Evolutionary conservation across 2,329 filamentous ascomycete genomes (phyloP), one percentile per base, ranked within the genome.

Genomic region (Trichoderma cornu-damae): DNA sequence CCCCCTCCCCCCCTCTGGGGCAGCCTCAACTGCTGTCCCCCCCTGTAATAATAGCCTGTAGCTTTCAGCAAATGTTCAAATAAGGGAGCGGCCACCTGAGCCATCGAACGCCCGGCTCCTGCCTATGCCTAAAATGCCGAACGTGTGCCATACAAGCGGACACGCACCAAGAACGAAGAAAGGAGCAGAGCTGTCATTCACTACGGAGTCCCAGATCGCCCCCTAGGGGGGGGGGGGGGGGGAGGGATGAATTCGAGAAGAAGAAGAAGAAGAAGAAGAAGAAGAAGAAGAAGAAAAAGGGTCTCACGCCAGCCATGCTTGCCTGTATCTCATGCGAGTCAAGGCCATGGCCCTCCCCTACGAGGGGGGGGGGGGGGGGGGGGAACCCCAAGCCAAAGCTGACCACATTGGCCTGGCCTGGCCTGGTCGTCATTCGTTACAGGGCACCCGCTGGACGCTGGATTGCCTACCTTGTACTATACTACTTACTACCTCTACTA

Each of bases 41-140:
- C 51, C 40, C 20, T 35, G 50, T 44, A n/a, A n/a, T n/a, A n/a
- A n/a, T n/a, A 44, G 37, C 49, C 28, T 38, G 42, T 46, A 46
- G 50, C 50, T 40, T n/a, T 53, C 50, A 53, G 50, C 50, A 42
- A 30, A 42, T 53, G 28, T 53, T 38, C n/a, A n/a, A 42, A 35
- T 34, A 26, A 43, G 44, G 50, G 28, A 51, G 35, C 9, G 26
- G 22, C 49, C 49, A 42, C 26, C 49, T 51, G 49, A 51, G 35
- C 49, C 42, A 51, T n/a, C n/a, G n/a, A n/a, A n/a, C n/a, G n/a
- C n/a, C n/a, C n/a, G n/a, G n/a, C n/a, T n/a, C n/a, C n/a, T n/a
- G n/a, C n/a, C n/a, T n/a, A n/a, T n/a, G n/a, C n/a, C n/a, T n/a
- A n/a, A n/a, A n/a, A n/a, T n/a, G n/a, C n/a, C n/a, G n/a, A n/a